phyloP scores from a whole-genome alignment of 768 basidiomycete species.

The Termitomyces sp. region DNA sequence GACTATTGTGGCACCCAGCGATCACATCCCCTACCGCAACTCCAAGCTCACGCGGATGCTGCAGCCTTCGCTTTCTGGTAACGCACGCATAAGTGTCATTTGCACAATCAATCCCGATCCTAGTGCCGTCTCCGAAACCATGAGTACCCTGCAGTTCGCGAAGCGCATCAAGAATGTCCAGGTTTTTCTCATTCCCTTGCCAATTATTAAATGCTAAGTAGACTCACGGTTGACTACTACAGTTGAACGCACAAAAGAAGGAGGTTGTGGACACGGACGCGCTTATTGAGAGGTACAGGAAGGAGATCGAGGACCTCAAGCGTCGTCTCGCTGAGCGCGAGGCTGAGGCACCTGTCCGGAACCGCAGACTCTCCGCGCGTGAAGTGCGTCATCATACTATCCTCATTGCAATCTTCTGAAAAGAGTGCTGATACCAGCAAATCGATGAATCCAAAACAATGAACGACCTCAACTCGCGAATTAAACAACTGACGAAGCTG shows the following conservation, averaged over 20 bases:
- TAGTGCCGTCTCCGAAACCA: conserved; percentile 76
- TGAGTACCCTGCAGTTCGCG: conserved; percentile 88
- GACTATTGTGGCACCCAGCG: conserved; percentile 34
- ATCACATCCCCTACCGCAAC: conserved; percentile 94
- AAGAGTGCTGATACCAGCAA: conserved; percentile 45
- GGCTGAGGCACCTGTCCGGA: conserved; percentile 50
- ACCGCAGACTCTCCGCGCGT: conserved; percentile 47
- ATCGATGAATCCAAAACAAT: conserved; percentile 82
- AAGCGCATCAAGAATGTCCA: conserved; percentile 89
- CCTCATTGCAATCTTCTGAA: not conserved
- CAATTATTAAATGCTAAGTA: not conserved
- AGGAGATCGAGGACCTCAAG: conserved; percentile 91
- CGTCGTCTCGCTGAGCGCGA: conserved; percentile 66
- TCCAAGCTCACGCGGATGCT: conserved; percentile 93
- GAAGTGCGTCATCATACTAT: conserved; percentile 31
- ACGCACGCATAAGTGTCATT: conserved; percentile 93
- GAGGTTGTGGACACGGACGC: conserved; percentile 93
- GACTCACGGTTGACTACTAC: not conserved
- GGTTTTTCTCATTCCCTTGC: conserved; percentile 29
- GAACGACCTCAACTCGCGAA: conserved; percentile 75
- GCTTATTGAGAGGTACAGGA: conserved; percentile 88
- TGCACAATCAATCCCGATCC: conserved; percentile 92
- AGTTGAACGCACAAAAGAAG: conserved; percentile 87
- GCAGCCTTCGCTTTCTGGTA: conserved; percentile 92
- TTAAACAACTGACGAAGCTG: conserved; percentile 78